Evolutionary conservation across 352 stramenopile species (phyloP).

Genomic region (Pythium phragmiticola): DNA sequence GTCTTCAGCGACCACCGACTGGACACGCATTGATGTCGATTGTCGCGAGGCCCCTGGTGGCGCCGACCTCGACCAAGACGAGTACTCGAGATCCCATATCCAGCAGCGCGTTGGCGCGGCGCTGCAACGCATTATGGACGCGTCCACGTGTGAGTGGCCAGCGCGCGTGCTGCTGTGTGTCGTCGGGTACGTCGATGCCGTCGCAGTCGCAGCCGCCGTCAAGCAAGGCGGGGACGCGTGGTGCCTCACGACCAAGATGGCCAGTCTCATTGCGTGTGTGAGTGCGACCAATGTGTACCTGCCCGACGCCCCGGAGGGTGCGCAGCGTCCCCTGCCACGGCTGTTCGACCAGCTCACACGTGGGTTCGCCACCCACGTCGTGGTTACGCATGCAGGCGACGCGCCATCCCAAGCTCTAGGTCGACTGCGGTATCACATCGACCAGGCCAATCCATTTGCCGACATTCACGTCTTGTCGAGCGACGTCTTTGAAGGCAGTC

Average conservation of each 20-base stretch:
- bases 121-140: conserved; percentile 11
- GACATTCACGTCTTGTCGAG: conserved; percentile 65
- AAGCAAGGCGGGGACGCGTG: conserved; percentile 18
- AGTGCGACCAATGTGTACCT: conserved; percentile 55
- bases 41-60: conserved; percentile 10
- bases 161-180: conserved; percentile 55
- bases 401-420: conserved; percentile 37
- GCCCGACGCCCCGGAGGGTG: conserved; percentile 32
- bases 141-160: conserved; percentile 27
- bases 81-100: conserved; percentile 27
- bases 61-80: conserved; percentile 25
- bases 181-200: conserved; percentile 55
- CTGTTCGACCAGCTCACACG: conserved; percentile 67
- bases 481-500: conserved; percentile 59
- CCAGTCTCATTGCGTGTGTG: conserved; percentile 49
- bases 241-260: conserved; percentile 39
- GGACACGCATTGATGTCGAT: conserved; percentile 34
- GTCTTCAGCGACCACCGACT: conserved; percentile 42
- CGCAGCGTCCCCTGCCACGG: conserved; percentile 49
- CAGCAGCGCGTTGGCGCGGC: conserved; percentile 22
- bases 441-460: conserved; percentile 67
- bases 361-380: conserved; percentile 62
- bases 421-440: conserved; percentile 62
- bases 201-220: conserved; percentile 46
- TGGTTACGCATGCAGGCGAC: conserved; percentile 59